phyloP scores from a whole-genome alignment of 257 asterid species.

The Craterostigma plantagineum region DNA sequence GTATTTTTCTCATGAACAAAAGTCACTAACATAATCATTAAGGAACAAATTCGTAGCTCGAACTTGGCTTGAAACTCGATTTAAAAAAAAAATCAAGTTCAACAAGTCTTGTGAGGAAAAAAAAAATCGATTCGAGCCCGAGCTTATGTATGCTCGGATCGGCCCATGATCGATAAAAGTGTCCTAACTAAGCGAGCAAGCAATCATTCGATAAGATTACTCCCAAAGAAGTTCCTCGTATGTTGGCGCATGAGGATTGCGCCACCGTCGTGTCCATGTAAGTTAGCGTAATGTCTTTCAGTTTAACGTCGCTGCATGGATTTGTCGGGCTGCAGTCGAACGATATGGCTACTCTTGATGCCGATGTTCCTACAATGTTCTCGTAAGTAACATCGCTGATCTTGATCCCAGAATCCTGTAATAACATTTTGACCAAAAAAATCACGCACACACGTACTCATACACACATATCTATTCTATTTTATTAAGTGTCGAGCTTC shows the following conservation, averaged over 20 bases:
- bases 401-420: neutral
- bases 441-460: too few species aligned
- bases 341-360: neutral
- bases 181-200: neutral
- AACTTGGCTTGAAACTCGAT: too few species aligned
- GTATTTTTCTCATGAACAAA: too few species aligned
- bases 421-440: neutral
- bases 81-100: too few species aligned
- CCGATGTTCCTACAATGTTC: neutral
- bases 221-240: neutral
- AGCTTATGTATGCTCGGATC: too few species aligned
- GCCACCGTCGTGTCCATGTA: neutral
- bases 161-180: too few species aligned
- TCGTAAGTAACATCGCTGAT: slow-evolving; percentile 1
- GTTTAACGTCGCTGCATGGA: neutral
- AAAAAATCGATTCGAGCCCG: too few species aligned
- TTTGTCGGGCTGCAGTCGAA: neutral
- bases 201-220: neutral
- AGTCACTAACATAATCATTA: too few species aligned
- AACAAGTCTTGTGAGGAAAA: too few species aligned
- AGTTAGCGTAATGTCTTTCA: neutral
- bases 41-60: too few species aligned
- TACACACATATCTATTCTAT: too few species aligned
- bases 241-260: neutral
- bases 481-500: too few species aligned